Evolutionary conservation across 78 protist genomes (phyloP).

Genomic region (Tieghemostelium lacteum): DNA sequence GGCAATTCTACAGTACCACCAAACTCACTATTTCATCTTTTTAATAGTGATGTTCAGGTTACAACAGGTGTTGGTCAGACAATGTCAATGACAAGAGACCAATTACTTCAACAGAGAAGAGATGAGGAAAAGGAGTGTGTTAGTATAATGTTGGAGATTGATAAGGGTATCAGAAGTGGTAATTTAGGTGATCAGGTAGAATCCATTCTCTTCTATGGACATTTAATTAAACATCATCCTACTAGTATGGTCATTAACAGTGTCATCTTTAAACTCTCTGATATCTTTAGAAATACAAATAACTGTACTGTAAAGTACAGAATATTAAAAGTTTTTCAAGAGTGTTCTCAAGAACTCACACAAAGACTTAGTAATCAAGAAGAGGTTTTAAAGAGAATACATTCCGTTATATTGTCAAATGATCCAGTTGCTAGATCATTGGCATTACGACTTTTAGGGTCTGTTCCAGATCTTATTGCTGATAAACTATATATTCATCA

Average conservation of each 20-base stretch:
- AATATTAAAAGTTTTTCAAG: constrained; percentile 68
- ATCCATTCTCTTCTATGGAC: constrained; percentile 43
- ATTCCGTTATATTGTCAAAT: constrained; percentile 42
- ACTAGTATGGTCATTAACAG: constrained; percentile 30
- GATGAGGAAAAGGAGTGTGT: constrained; percentile 45
- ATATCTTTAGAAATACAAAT: constrained; percentile 52
- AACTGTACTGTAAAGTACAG: constrained; percentile 25
- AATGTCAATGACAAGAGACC: background rate
- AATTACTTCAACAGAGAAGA: background rate
- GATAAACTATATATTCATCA: constrained; percentile 77
- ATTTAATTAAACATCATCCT: constrained; percentile 57
- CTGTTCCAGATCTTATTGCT: constrained; percentile 45
- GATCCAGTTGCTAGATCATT: constrained; percentile 71
- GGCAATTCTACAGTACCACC: constrained; percentile 12
- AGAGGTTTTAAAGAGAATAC: constrained; percentile 65
- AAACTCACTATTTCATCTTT: constrained; percentile 64
- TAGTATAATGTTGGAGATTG: constrained; percentile 54
- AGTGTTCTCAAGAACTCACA: constrained; percentile 51
- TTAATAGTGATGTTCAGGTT: background rate
- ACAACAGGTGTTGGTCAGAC: background rate
- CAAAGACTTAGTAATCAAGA: constrained; percentile 18
- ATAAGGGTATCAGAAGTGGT: constrained; percentile 66
- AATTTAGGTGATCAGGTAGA: constrained; percentile 73
- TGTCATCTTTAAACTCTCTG: constrained; percentile 28
- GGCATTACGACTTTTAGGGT: constrained; percentile 42